Evolutionary conservation across 306 rosid species (phyloP).

Genomic region (Castanospermum australe): DNA sequence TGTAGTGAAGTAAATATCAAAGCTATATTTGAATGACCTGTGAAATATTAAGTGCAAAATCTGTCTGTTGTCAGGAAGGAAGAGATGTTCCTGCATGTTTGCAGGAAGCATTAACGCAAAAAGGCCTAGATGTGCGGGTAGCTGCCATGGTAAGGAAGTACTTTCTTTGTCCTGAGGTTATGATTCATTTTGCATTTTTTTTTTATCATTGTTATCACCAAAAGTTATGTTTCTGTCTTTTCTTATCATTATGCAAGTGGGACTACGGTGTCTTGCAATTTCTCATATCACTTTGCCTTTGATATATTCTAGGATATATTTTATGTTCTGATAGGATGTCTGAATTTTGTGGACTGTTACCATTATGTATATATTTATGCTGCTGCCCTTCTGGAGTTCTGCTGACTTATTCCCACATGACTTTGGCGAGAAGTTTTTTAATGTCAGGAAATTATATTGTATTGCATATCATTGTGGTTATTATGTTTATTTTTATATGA

Average conservation of each 20-base stretch:
- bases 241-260: background rate
- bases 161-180: background rate
- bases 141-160: slow-evolving; percentile 66
- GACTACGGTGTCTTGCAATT: background rate
- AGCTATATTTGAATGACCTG: background rate
- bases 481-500: background rate
- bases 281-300: background rate
- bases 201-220: background rate
- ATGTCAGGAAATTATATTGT: background rate
- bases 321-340: background rate
- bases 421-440: background rate
- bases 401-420: background rate
- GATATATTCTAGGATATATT: background rate
- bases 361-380: background rate
- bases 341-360: background rate
- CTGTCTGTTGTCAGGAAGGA: slow-evolving; percentile 63
- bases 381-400: slow-evolving; percentile 7
- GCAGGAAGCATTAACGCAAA: slow-evolving; percentile 58
- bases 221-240: background rate
- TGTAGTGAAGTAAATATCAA: background rate
- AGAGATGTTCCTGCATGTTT: slow-evolving; percentile 65
- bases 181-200: background rate
- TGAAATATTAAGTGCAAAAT: slow-evolving; percentile 7
- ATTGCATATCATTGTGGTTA: background rate
- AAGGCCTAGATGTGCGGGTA: slow-evolving; percentile 65